A percentile compares a stretch with the other conserved stretches of the same genome.
phyloP scores from a whole-genome alignment of 116 monocot species.

The Cymodocea nodosa region DNA sequence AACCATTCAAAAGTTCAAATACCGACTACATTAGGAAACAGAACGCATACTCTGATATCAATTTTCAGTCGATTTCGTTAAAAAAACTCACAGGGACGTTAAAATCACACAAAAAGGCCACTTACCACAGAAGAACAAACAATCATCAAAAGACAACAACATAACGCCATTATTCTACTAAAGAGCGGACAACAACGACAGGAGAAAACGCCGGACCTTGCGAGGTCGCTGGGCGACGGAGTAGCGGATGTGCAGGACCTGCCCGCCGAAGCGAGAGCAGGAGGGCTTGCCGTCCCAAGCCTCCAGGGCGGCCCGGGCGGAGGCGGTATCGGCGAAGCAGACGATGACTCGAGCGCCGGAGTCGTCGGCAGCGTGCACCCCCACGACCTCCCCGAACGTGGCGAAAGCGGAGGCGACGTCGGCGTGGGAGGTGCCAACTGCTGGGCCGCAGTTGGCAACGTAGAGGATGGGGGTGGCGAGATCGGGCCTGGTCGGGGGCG shows the following conservation, averaged over 20 bases:
- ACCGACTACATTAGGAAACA: too few relatives aligned
- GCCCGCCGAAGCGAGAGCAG: constrained; percentile 43
- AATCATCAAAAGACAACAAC: too few relatives aligned
- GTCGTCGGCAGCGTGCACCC: constrained; percentile 61
- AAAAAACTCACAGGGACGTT: too few relatives aligned
- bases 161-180: too few relatives aligned
- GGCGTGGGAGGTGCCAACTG: constrained; percentile 55
- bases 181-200: too few relatives aligned
- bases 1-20: too few relatives aligned
- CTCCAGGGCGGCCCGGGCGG: constrained; percentile 44
- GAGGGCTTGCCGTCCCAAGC: constrained; percentile 42
- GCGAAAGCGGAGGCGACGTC: constrained; percentile 45
- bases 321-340: constrained; percentile 37
- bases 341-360: constrained; percentile 62
- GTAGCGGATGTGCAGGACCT: constrained; percentile 64
- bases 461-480: constrained; percentile 46
- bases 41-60: too few relatives aligned
- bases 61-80: too few relatives aligned
- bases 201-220: neutral
- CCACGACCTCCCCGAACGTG: constrained; percentile 53
- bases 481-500: neutral
- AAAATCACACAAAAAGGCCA: too few relatives aligned
- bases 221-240: constrained; percentile 28
- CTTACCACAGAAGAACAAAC: too few relatives aligned
- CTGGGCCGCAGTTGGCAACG: constrained; percentile 90